A percentile compares a stretch with the other conserved stretches of the same genome.
phyloP scores from a whole-genome alignment of 371 early-diverging fungal species.

The Mucor irregularis region DNA sequence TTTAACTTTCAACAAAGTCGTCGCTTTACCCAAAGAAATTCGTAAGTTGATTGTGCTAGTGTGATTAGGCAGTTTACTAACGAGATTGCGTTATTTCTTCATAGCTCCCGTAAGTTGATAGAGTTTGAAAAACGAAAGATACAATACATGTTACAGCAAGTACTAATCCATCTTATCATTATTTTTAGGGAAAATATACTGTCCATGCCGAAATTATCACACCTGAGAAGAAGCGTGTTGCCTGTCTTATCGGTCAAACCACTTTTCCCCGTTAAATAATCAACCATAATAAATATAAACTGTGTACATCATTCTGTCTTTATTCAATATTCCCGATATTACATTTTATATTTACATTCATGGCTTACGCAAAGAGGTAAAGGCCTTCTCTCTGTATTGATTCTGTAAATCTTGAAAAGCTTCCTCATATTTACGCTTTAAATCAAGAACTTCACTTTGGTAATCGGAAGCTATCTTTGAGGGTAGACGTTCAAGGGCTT shows the following conservation, averaged over 20 bases:
- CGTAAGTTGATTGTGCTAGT: slow-evolving; percentile 31
- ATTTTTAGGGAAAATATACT: slow-evolving; percentile 34
- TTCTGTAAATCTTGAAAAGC: not conserved
- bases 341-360: not conserved
- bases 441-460: not conserved
- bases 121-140: too few relatives aligned
- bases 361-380: too few relatives aligned
- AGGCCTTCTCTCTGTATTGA: not conserved
- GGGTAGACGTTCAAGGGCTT: not conserved
- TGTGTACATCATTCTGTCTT: not conserved
- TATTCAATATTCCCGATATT: not conserved
- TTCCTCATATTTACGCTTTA: not conserved
- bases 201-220: slow-evolving; percentile 35
- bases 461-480: not conserved
- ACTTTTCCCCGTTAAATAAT: slow-evolving; percentile 21
- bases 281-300: not conserved
- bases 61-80: not conserved
- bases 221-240: slow-evolving; percentile 26
- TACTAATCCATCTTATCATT: not conserved
- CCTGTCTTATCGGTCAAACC: slow-evolving; percentile 33
- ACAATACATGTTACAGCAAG: not conserved
- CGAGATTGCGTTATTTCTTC: not conserved
- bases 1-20: slow-evolving; percentile 36
- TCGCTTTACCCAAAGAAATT: slow-evolving; percentile 59
- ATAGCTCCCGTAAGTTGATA: slow-evolving; percentile 29